Percentiles rank a stretch among this genome's conserved stretches.
These are phyloP conservation scores for Candida sojae DNA, from an alignment of 1,139 yeast genomes.

Conservation along the genomic window DNA sequence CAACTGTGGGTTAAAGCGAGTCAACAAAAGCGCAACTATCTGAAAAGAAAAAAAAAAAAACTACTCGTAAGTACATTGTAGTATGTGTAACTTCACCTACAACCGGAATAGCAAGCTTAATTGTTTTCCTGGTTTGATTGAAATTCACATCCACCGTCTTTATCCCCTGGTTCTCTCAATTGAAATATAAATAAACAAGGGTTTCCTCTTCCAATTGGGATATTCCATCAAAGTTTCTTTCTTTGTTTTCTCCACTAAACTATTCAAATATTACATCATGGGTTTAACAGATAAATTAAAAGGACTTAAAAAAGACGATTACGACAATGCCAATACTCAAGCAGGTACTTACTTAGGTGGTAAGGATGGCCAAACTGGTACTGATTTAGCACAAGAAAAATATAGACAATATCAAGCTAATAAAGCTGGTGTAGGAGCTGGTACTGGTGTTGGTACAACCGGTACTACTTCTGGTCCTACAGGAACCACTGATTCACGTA, in stretches of 20 bases:
- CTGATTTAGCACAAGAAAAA: slow-evolving; percentile 14
- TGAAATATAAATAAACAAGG: not conserved
- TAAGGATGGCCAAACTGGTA: slow-evolving; percentile 15
- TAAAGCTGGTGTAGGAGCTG: not conserved
- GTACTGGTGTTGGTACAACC: not conserved
- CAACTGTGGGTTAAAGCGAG: not conserved
- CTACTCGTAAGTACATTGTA: too few species aligned
- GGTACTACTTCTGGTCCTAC: not conserved
- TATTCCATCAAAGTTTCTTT: not conserved
- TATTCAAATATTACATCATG: slow-evolving; percentile 5
- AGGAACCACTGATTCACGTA: slow-evolving; percentile 5
- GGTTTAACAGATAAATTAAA: slow-evolving; percentile 15
- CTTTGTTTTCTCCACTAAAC: not conserved
- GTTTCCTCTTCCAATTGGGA: not conserved
- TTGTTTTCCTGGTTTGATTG: too few species aligned
- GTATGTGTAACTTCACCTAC: too few species aligned
- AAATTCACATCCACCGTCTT: too few species aligned
- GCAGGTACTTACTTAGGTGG: slow-evolving; percentile 14
- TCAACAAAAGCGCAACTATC: not conserved
- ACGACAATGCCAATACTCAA: slow-evolving; percentile 11
- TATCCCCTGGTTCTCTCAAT: too few species aligned
- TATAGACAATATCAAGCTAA: slow-evolving; percentile 8
- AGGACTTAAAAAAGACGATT: slow-evolving; percentile 13
- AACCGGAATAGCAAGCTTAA: too few species aligned
- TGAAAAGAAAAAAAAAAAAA: not conserved